phyloP scores from a whole-genome alignment of 495 filamentous ascomycete genomes.

The Penicillium subrubescens region DNA sequence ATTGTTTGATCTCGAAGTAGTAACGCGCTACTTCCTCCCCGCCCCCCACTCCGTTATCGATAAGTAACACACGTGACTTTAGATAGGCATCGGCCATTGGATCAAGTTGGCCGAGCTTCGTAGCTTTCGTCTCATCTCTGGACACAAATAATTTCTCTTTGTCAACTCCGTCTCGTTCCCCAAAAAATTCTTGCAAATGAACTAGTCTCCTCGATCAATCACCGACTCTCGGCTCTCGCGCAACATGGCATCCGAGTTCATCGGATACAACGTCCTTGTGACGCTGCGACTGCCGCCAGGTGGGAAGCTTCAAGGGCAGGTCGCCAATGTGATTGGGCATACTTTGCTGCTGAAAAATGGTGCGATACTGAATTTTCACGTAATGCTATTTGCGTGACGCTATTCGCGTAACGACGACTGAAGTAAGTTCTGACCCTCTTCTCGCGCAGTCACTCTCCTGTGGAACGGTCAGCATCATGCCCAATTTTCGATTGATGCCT shows the following conservation, averaged over 20 bases:
- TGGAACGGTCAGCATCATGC: constrained; percentile 51
- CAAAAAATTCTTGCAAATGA: not conserved
- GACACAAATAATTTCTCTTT: not conserved
- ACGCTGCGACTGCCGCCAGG: constrained; percentile 68
- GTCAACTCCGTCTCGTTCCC: not conserved
- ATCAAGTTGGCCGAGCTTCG: constrained; percentile 16
- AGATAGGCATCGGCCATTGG: not conserved
- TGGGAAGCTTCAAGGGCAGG: constrained; percentile 68
- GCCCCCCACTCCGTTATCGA: constrained; percentile 23
- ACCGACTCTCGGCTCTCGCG: not conserved
- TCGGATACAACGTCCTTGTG: constrained; percentile 77
- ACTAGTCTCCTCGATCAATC: not conserved
- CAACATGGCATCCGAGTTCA: constrained; percentile 68
- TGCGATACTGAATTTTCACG: constrained; percentile 38
- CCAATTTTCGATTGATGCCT: constrained; percentile 55
- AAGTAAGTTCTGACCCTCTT: constrained; percentile 2
- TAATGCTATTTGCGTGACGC: too few relatives aligned
- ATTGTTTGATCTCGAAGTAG: not conserved
- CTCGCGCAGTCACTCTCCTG: constrained; percentile 46
- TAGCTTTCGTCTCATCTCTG: constrained; percentile 2
- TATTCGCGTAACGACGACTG: not conserved
- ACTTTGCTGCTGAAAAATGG: constrained; percentile 79
- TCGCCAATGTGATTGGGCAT: constrained; percentile 72
- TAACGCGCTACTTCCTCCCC: not conserved
- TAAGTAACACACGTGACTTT: constrained; percentile 18